Evolutionary conservation across 2,329 filamentous ascomycete genomes (phyloP), one percentile per base, ranked within the genome.

Genomic region (Hortaea sp.): DNA sequence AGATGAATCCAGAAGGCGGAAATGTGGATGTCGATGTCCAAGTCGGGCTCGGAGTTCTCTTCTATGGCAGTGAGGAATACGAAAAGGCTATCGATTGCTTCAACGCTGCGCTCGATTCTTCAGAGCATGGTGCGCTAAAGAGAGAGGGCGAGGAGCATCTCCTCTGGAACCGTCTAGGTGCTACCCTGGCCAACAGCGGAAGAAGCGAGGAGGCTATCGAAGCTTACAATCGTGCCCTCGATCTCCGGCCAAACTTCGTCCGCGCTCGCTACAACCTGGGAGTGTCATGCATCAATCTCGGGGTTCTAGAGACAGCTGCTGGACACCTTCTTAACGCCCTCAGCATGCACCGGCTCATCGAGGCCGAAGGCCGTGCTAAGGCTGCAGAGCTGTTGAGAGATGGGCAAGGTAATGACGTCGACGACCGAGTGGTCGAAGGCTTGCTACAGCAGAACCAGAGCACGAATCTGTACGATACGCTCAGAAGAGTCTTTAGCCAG

Each of bases 41-140:
- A 68, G 92, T 98, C 48, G 92, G 92, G 1, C 76, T 98, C 1
- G 94, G 94, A 32, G 92, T 98, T 4, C 78, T 98, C 11, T 97
- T 98, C 72, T 98, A 98, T 69, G 92, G 90, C 43, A 88, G 87
- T 29, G 92, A 98, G 68, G 90, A 97, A 63, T 97, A 95, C 71
- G 87, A 92, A 64, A 98, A 98, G 71, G 92, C 92, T 0, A 90
- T 98, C 34, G 92, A 98, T 72, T 98, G 94, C 73, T 98, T 98
- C 77, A 85, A 84, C 46, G 83, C 90, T 1, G 90, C 94, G 0
- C 79, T 98, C 27, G 85, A 87, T 49, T 87, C 81, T 27, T 88
- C 86, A 1, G 88, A 95, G 66, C 77, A 82, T 32, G 92, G 92
- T 48, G 79, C 80, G 6, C 84, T 82, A 49, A 97, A 95, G 69